Conservation (phyloP, 1,139 yeast genomes). For the Torulaspora globosa region DNA sequence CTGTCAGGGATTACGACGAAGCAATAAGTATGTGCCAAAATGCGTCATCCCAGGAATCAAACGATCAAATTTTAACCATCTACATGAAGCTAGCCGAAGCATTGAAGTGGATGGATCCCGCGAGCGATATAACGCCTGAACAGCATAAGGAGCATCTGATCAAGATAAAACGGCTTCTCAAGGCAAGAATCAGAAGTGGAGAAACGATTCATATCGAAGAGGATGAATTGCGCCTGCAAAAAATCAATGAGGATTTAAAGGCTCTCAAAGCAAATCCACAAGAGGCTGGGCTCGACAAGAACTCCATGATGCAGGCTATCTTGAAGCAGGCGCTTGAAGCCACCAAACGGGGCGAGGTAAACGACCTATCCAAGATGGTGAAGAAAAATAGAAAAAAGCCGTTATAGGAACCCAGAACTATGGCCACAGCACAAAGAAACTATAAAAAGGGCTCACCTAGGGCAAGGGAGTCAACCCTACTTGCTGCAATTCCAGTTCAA, state of each 20-base stretch:
- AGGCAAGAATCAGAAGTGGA: constrained; percentile 31
- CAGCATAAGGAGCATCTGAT: constrained; percentile 52
- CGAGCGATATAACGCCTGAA: constrained; percentile 47
- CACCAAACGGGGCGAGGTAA: constrained; percentile 38
- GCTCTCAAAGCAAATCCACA: constrained; percentile 51
- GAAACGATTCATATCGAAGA: constrained; percentile 24
- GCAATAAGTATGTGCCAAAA: constrained; percentile 35
- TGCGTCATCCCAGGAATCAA: constrained; percentile 25
- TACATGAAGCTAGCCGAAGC: constrained; percentile 52
- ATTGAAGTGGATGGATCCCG: constrained; percentile 37
- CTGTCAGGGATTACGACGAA: constrained; percentile 20
- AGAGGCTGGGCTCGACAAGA: constrained; percentile 8
- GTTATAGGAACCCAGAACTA: constrained; percentile 3
- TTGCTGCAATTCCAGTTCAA: not conserved
- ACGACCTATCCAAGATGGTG: constrained; percentile 55
- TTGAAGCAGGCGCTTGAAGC: constrained; percentile 17
- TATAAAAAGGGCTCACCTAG: not conserved
- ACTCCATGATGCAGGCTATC: constrained; percentile 44
- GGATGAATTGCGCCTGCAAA: constrained; percentile 31
- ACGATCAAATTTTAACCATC: constrained; percentile 65
- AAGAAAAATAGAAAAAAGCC: constrained; percentile 46
- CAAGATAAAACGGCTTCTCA: constrained; percentile 59
- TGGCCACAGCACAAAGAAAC: not conserved
- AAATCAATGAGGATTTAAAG: constrained; percentile 39
- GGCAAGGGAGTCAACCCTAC: not conserved